Percentiles rank a stretch among this genome's conserved stretches.
Conservation (phyloP, 441 rosid genomes). For the Bruguiera hainesii region DNA sequence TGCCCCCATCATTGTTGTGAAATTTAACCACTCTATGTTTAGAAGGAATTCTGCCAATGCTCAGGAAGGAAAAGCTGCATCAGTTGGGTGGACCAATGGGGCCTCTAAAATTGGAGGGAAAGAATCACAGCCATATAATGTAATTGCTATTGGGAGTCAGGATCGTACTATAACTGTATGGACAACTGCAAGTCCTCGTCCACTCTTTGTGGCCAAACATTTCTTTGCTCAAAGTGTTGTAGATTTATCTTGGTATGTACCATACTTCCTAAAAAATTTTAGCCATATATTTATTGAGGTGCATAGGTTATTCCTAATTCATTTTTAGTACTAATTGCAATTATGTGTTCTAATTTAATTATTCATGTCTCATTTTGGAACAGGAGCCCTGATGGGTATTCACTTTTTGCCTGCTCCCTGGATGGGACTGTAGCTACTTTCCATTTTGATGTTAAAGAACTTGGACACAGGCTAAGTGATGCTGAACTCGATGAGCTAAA, state of each 20-base stretch:
- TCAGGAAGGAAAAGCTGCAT: constrained; percentile 50
- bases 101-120: constrained; percentile 70
- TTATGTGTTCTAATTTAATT: constrained; percentile 8
- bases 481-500: constrained; percentile 83
- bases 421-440: constrained; percentile 92
- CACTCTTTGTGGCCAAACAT: constrained; percentile 96
- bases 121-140: constrained; percentile 81
- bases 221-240: constrained; percentile 97
- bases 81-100: constrained; percentile 90
- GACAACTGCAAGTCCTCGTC: constrained; percentile 97
- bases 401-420: constrained; percentile 95
- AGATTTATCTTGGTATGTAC: constrained; percentile 86
- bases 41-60: constrained; percentile 44
- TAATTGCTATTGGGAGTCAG: constrained; percentile 98
- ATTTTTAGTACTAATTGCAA: background rate
- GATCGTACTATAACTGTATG: constrained; percentile 98
- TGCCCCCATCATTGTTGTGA: constrained; percentile 93
- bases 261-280: constrained; percentile 8
- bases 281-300: constrained; percentile 1
- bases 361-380: constrained; percentile 10
- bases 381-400: constrained; percentile 99
- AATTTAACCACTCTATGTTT: constrained; percentile 94
- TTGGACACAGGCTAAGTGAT: constrained; percentile 73
- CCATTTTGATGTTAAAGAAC: constrained; percentile 77
- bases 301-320: background rate